A percentile compares a stretch with the other conserved stretches of the same genome.
phyloP scores from a whole-genome alignment of 2,329 filamentous ascomycete species.

The Passalora sequoiae region DNA sequence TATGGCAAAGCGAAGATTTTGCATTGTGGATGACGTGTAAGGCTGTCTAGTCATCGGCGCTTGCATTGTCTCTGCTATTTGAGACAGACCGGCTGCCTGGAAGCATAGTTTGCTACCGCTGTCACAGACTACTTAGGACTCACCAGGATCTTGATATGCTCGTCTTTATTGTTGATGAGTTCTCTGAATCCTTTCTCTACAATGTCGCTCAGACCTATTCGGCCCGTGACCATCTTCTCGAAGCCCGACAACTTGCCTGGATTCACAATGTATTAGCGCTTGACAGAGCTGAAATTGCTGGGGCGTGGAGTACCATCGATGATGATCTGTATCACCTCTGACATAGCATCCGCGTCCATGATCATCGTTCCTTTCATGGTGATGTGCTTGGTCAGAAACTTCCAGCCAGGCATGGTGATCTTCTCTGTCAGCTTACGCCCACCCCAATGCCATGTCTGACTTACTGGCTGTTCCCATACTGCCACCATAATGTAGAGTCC shows the following conservation, averaged over 20 bases:
- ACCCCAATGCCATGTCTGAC: background rate
- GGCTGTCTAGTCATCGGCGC: too few relatives aligned
- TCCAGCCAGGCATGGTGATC: constrained; percentile 15
- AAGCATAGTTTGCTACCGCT: background rate
- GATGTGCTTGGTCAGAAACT: constrained; percentile 17
- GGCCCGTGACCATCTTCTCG: constrained; percentile 18
- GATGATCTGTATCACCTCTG: constrained; percentile 16
- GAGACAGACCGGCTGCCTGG: background rate
- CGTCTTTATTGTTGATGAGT: constrained; percentile 15
- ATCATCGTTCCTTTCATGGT: constrained; percentile 19
- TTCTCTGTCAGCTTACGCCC: constrained; percentile 4
- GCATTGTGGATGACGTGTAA: too few relatives aligned
- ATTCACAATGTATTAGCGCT: background rate
- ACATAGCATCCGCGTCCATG: constrained; percentile 15
- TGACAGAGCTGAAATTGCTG: background rate
- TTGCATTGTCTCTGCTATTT: background rate
- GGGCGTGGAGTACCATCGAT: constrained; percentile 7
- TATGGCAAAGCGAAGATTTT: background rate
- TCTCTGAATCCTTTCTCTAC: constrained; percentile 16
- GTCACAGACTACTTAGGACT: constrained; percentile 4
- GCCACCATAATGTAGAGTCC: constrained; percentile 24
- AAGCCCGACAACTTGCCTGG: constrained; percentile 11
- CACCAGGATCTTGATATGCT: constrained; percentile 19
- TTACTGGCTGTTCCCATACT: constrained; percentile 22
- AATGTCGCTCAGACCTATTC: constrained; percentile 15